Evolutionary conservation across 306 rosid species (phyloP).

Genomic region (Lathyrus tuberosus): DNA sequence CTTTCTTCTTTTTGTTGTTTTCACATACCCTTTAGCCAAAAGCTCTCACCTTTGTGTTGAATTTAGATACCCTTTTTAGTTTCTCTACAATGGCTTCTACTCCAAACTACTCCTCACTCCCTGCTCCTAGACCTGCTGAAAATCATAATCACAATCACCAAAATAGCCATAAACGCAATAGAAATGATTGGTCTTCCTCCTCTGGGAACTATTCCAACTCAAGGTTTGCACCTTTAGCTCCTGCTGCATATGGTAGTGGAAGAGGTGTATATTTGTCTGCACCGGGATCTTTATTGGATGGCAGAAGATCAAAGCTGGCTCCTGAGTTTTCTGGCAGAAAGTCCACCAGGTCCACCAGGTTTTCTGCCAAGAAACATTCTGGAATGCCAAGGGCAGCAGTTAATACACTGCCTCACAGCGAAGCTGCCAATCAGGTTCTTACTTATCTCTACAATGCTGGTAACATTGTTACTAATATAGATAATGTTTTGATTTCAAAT

Average conservation of each 20-base stretch:
- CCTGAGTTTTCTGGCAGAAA: slow-evolving; percentile 80
- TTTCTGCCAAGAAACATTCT: slow-evolving; percentile 71
- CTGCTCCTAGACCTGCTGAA: slow-evolving; percentile 66
- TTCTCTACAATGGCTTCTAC: slow-evolving; percentile 33
- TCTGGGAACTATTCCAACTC: slow-evolving; percentile 8
- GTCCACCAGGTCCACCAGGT: slow-evolving; percentile 76
- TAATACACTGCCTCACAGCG: slow-evolving; percentile 54
- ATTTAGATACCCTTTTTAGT: no score
- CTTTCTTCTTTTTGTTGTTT: not conserved
- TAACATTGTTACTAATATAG: slow-evolving; percentile 52
- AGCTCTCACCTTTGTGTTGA: not conserved
- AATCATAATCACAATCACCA: slow-evolving; percentile 43
- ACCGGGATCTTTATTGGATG: slow-evolving; percentile 50
- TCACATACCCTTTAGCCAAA: slow-evolving; percentile 35
- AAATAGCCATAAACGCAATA: no score
- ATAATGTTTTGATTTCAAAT: slow-evolving; percentile 55
- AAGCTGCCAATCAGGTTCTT: slow-evolving; percentile 72
- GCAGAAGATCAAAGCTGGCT: slow-evolving; percentile 56
- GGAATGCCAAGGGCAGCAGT: slow-evolving; percentile 61
- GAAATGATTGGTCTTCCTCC: not conserved
- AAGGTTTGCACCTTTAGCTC: slow-evolving; percentile 46
- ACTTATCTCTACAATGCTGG: slow-evolving; percentile 50
- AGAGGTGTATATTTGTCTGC: slow-evolving; percentile 39
- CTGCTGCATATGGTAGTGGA: slow-evolving; percentile 3
- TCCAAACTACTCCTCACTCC: slow-evolving; percentile 36